These are phyloP conservation scores for Lycium barbarum DNA, from an alignment of 257 asterid genomes.

Conservation along the genomic window DNA sequence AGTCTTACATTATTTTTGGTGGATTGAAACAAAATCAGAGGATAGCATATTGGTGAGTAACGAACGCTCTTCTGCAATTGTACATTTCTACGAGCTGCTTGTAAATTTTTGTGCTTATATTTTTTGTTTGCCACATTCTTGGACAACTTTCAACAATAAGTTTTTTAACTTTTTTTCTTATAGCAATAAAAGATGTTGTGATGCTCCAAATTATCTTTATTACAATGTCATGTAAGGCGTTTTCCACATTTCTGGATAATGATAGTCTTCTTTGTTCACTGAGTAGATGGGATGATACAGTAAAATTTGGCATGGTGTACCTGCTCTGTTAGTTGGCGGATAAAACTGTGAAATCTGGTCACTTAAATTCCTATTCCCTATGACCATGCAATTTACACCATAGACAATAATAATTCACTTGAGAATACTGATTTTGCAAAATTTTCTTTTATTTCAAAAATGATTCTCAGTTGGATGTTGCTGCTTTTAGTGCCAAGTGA, in stretches of 20 bases:
- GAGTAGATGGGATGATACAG: not conserved
- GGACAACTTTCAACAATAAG: constrained; percentile 23
- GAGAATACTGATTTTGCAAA: not conserved
- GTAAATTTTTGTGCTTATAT: constrained; percentile 48
- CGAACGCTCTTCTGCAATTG: constrained; percentile 61
- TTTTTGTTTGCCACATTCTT: constrained; percentile 19
- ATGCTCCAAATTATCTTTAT: not conserved
- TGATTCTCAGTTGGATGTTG: not conserved
- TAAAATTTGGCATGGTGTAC: not conserved
- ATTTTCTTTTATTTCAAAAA: not conserved
- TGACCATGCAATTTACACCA: not conserved
- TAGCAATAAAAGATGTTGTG: constrained; percentile 15
- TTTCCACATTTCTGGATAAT: constrained; percentile 2
- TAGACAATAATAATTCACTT: not conserved
- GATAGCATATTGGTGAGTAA: constrained; percentile 50
- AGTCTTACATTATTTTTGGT: constrained; percentile 32
- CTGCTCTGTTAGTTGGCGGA: not conserved
- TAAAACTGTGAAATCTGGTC: not conserved
- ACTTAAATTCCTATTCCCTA: not conserved
- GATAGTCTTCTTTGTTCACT: not conserved
- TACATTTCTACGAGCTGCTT: constrained; percentile 69
- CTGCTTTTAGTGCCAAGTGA: not conserved
- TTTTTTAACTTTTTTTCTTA: not conserved
- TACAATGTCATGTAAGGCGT: not conserved
- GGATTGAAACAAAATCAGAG: constrained; percentile 40